phyloP scores from a whole-genome alignment of 2,329 filamentous ascomycete species.

The Elsinoe fawcettii region DNA sequence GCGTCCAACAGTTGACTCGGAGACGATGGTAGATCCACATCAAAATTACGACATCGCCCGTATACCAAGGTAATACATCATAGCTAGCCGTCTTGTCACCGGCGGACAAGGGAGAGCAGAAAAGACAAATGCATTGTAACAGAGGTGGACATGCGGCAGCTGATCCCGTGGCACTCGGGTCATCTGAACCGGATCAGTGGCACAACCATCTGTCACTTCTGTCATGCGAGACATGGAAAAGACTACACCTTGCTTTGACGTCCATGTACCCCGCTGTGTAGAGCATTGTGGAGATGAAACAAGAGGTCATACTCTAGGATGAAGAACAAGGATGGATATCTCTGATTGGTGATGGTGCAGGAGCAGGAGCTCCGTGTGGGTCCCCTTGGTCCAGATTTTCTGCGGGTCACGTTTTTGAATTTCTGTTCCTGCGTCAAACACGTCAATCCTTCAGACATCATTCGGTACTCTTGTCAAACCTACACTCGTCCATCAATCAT shows the following conservation, averaged over 20 bases:
- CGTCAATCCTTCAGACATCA: conserved; percentile 3
- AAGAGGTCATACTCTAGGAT: not conserved
- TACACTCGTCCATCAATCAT: not conserved
- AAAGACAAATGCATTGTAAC: not conserved
- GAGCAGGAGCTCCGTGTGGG: not conserved
- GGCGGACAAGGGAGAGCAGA: not conserved
- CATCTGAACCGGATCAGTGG: not conserved
- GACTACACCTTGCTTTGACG: not conserved
- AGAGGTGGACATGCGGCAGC: not conserved
- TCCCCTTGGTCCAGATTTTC: not conserved
- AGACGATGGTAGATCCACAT: not conserved
- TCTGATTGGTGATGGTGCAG: not conserved
- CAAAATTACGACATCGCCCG: not conserved
- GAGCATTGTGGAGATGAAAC: not conserved
- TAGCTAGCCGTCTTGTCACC: conserved; percentile 1
- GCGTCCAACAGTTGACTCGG: conserved; percentile 12
- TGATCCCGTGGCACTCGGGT: not conserved
- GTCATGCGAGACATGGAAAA: not conserved
- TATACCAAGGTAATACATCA: not conserved
- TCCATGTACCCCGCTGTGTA: conserved; percentile 9
- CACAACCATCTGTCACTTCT: not conserved
- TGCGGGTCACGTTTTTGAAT: not conserved
- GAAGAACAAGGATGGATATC: not conserved
- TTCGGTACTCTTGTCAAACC: not conserved
- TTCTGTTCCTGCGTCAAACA: conserved; percentile 1